phyloP scores from a whole-genome alignment of 2,329 filamentous ascomycete genomes.

The Botryosphaeria dothidea region DNA sequence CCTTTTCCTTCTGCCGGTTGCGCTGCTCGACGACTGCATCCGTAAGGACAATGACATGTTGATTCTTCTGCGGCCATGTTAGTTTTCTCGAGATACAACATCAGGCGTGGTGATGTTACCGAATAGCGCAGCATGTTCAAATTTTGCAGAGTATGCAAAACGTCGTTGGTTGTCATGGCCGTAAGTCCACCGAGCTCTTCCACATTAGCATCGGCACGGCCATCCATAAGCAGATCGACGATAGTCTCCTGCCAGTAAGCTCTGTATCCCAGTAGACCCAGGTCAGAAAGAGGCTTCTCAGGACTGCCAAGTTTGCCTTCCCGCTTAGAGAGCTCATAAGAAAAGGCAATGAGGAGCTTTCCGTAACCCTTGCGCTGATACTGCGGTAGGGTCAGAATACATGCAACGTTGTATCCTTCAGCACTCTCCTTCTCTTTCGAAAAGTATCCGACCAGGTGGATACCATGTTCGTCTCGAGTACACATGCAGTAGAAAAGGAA shows the following conservation, averaged over 20 bases:
- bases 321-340: slow-evolving; percentile 92
- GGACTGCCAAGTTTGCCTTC: slow-evolving; percentile 94
- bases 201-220: slow-evolving; percentile 74
- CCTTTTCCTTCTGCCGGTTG: slow-evolving; percentile 73
- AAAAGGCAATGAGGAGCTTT: slow-evolving; percentile 91
- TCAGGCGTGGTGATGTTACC: slow-evolving; percentile 35
- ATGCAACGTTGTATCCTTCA: slow-evolving; percentile 96
- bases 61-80: slow-evolving; percentile 64
- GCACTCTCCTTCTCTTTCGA: slow-evolving; percentile 98
- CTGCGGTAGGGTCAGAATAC: slow-evolving; percentile 94
- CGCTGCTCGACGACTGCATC: slow-evolving; percentile 73
- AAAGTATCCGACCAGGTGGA: slow-evolving; percentile 98
- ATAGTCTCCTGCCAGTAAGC: slow-evolving; percentile 98
- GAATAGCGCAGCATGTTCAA: slow-evolving; percentile 95
- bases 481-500: slow-evolving; percentile 99
- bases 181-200: slow-evolving; percentile 77
- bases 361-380: slow-evolving; percentile 96
- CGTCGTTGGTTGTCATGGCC: slow-evolving; percentile 96
- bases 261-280: slow-evolving; percentile 89
- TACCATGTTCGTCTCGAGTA: slow-evolving; percentile 81
- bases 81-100: neutral
- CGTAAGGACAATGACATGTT: slow-evolving; percentile 93
- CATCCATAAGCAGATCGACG: slow-evolving; percentile 75
- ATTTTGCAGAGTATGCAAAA: slow-evolving; percentile 90
- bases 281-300: slow-evolving; percentile 92